phyloP scores from a whole-genome alignment of 805 yeast genomes.

The Saturnispora besseyi region DNA sequence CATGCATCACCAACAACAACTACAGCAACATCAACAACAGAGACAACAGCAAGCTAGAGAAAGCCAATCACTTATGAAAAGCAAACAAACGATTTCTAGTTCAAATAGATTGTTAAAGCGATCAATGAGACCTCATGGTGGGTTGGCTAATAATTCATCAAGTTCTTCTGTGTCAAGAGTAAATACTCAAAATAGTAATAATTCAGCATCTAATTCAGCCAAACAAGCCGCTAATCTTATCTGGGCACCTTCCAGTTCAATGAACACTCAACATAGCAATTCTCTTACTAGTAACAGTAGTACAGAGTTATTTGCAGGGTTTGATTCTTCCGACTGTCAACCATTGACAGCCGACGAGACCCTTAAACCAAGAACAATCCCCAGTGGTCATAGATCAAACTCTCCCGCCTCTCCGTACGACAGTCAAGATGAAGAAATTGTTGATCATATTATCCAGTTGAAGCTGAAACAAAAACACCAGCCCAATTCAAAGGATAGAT shows the following conservation, averaged over 20 bases:
- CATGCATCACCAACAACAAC: slow-evolving; percentile 7
- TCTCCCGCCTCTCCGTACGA: slow-evolving; percentile 10
- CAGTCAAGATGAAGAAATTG: slow-evolving; percentile 10
- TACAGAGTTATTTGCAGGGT: slow-evolving; percentile 20
- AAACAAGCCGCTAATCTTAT: slow-evolving; percentile 30
- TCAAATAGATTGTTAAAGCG: slow-evolving; percentile 4
- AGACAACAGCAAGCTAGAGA: slow-evolving; percentile 7
- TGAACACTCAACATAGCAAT: slow-evolving; percentile 16
- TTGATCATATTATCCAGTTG: slow-evolving; percentile 7
- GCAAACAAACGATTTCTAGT: slow-evolving; percentile 7
- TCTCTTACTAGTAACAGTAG: slow-evolving; percentile 15
- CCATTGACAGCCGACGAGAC: not conserved
- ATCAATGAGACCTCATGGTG: slow-evolving; percentile 5
- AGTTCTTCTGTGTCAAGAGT: not conserved
- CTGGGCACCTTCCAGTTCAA: slow-evolving; percentile 30
- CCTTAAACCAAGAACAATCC: not conserved
- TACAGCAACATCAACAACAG: slow-evolving; percentile 21
- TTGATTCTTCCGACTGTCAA: slow-evolving; percentile 15
- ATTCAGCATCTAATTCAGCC: slow-evolving; percentile 19
- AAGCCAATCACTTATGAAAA: slow-evolving; percentile 10
- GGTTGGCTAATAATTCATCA: slow-evolving; percentile 5
- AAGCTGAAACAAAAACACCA: slow-evolving; percentile 10
- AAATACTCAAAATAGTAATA: not conserved
- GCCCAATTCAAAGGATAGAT: slow-evolving; percentile 23
- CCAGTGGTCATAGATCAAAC: not conserved